Evolutionary conservation across 257 asterid species (phyloP).

Genomic region (Lycium ferocissimum): DNA sequence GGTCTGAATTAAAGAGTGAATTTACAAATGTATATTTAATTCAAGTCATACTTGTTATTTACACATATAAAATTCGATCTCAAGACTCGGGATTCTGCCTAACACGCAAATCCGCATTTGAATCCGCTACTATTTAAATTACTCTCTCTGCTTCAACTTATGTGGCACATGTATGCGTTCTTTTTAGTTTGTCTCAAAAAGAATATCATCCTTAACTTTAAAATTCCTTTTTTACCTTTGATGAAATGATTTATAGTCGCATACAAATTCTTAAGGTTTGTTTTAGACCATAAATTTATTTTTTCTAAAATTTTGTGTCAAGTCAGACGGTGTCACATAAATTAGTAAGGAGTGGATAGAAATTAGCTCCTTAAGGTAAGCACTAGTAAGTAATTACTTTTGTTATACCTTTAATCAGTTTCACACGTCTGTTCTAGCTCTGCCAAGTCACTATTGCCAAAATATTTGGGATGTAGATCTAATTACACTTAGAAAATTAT

Average conservation of each 20-base stretch:
- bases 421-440: neutral
- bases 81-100: neutral
- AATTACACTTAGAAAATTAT: neutral
- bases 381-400: no score
- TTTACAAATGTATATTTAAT: neutral
- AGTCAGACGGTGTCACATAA: no score
- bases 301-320: no score
- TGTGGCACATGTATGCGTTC: no score
- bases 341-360: no score
- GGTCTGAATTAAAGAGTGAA: neutral
- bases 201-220: no score
- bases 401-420: neutral
- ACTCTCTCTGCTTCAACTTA: no score
- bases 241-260: no score
- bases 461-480: neutral
- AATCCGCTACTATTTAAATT: neutral
- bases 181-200: no score
- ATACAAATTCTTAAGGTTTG: no score
- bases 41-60: neutral
- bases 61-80: neutral
- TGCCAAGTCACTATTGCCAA: constrained; percentile 13
- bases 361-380: neutral
- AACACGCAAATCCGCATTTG: neutral
- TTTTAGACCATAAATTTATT: no score
- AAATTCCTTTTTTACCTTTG: no score